These are phyloP conservation scores for Backusella circina DNA, from an alignment of 192 early-diverging fungal genomes.

Conservation along the genomic window DNA sequence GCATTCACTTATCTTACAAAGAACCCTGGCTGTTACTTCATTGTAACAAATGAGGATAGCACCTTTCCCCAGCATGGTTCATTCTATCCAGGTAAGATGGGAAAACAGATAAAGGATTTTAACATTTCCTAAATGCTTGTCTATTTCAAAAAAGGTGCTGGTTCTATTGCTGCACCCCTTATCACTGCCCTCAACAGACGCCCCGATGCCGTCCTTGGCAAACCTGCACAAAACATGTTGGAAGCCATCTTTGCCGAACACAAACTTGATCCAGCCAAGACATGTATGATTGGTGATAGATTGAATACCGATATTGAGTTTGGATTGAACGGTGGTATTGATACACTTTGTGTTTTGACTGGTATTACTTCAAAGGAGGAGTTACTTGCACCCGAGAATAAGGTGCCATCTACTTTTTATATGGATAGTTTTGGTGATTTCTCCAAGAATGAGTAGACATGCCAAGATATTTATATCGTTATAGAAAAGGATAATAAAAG, in stretches of 20 bases:
- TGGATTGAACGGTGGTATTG: constrained; percentile 80
- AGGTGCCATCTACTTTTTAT: constrained; percentile 41
- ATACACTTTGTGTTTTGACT: constrained; percentile 89
- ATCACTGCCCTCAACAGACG: constrained; percentile 69
- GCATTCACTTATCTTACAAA: constrained; percentile 81
- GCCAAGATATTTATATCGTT: not conserved
- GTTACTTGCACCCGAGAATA: not conserved
- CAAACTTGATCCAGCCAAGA: constrained; percentile 70
- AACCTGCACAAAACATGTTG: constrained; percentile 92
- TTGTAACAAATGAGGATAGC: constrained; percentile 91
- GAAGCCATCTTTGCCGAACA: constrained; percentile 85
- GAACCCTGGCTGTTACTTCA: constrained; percentile 72
- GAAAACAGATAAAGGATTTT: not conserved
- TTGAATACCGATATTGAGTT: constrained; percentile 96
- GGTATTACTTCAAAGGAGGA: constrained; percentile 40
- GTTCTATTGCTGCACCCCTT: constrained; percentile 75
- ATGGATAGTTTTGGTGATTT: constrained; percentile 48
- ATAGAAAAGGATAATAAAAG: not conserved
- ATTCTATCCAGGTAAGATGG: constrained; percentile 63
- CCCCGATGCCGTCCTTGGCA: constrained; percentile 86
- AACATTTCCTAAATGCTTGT: no score
- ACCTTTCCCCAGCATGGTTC: constrained; percentile 81
- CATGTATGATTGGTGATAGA: constrained; percentile 97
- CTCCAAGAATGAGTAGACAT: not conserved
- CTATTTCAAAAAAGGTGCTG: constrained; percentile 55